phyloP scores from a whole-genome alignment of 306 rosid genomes.

The Castanospermum australe region DNA sequence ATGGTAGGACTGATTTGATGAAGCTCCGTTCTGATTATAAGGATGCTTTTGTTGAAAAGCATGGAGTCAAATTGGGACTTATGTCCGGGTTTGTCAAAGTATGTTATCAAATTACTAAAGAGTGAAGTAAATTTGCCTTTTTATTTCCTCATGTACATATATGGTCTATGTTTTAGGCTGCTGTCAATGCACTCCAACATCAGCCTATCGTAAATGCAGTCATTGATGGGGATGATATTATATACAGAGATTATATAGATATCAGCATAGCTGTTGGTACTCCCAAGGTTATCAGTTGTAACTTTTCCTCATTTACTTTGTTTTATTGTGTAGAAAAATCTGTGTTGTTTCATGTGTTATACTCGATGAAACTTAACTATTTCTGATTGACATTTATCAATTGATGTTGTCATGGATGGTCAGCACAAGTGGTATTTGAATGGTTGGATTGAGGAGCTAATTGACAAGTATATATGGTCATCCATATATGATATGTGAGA shows the following conservation, averaged over 20 bases:
- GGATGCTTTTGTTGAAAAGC: conserved; percentile 66
- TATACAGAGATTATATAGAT: conserved; percentile 78
- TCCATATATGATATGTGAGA: not conserved
- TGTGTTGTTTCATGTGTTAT: not conserved
- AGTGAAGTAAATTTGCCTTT: not conserved
- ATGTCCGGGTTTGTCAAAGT: conserved; percentile 67
- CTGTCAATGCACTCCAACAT: conserved; percentile 76
- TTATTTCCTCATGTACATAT: not conserved
- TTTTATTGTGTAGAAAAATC: conserved; percentile 9
- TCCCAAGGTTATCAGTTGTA: conserved; percentile 50
- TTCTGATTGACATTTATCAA: not conserved
- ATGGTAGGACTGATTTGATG: conserved; percentile 54
- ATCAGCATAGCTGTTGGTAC: conserved; percentile 88
- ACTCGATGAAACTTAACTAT: not conserved
- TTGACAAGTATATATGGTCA: not conserved
- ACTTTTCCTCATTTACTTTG: conserved; percentile 12
- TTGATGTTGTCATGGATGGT: conserved; percentile 19
- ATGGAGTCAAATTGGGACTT: conserved; percentile 64
- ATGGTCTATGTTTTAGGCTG: conserved; percentile 55
- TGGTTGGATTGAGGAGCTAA: conserved; percentile 7
- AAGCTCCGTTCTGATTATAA: conserved; percentile 67
- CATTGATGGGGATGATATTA: conserved; percentile 85
- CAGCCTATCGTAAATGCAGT: conserved; percentile 86
- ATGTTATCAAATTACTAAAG: conserved; percentile 13
- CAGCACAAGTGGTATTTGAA: not conserved